Evolutionary conservation across 2,329 filamentous ascomycete species (phyloP).

Genomic region (Pyrenophora teres): DNA sequence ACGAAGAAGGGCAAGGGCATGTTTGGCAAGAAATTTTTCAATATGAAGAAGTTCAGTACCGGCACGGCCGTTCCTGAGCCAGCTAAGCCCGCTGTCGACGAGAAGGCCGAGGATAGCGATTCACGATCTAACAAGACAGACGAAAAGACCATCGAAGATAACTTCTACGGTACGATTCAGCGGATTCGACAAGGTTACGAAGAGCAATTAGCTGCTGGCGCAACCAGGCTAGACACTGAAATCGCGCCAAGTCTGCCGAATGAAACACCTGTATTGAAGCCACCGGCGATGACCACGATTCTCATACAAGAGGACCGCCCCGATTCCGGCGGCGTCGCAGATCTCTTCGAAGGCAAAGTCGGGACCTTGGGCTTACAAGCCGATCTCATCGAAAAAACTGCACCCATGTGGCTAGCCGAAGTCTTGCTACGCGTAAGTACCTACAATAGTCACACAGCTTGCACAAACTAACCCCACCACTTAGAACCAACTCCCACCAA

Average conservation of each 20-base stretch:
- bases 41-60: conserved; percentile 77
- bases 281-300: conserved; percentile 66
- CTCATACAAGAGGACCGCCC: conserved; percentile 69
- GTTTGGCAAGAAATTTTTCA: conserved; percentile 86
- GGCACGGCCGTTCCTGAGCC: conserved; percentile 64
- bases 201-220: conserved; percentile 62
- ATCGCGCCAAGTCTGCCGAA: conserved; percentile 71
- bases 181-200: conserved; percentile 76
- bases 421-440: conserved; percentile 69
- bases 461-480: background rate
- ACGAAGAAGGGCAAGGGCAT: conserved; percentile 63
- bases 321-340: conserved; percentile 69
- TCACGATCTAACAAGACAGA: conserved; percentile 61
- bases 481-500: conserved; percentile 77
- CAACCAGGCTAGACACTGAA: conserved; percentile 60
- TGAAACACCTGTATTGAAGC: conserved; percentile 77
- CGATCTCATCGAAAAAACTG: conserved; percentile 82
- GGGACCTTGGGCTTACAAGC: conserved; percentile 75
- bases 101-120: conserved; percentile 70
- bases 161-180: conserved; percentile 72
- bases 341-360: conserved; percentile 90
- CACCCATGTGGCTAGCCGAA: conserved; percentile 91
- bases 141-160: conserved; percentile 76
- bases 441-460: background rate
- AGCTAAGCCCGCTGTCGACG: conserved; percentile 76